Base-by-base conservation (phyloP, 106 monocot species). In the Vanilla planifolia region DNA sequence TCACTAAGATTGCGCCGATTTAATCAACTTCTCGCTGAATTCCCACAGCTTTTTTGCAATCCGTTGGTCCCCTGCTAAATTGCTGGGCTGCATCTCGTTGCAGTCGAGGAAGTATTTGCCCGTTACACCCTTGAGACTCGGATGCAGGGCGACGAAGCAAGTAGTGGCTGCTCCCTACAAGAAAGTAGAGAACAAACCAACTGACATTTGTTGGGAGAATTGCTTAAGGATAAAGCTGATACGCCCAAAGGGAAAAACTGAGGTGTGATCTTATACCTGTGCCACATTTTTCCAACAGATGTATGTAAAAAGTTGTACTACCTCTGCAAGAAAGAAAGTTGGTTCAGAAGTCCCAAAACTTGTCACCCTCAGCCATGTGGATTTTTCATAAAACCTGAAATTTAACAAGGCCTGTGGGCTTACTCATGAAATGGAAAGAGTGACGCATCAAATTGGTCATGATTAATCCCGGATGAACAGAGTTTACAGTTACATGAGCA, bases 391-490 rank as follows among this genome's bases (percentile, higher is more conserved):
- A 46, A 16, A 4, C 8, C n/a, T 59, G 1, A 21, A 33, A 43
- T 1, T 42, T 14, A 3, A 27, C 46, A 35, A 24, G 21, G 6
- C 7, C 2, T 6, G 16, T 13, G 14, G 3, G 8, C 87, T 53
- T 84, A 98, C 98, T 82, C 88, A 85, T 92, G 11, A 82, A n/a
- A 34, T 63, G 2, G 21, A 70, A 56, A 35, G 98, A 92, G 46
- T 98, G 87, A 46, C 91, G 84, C 87, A 84, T 79, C 62, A 98
- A 47, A 67, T 84, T 88, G 11, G 91, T 98, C 87, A 98, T 82
- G 79, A 98, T 92, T 3, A 98, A 8, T 30, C 96, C 96, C 9
- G 91, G 96, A 75, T 98, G 96, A 51, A 98, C 72, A 23, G 81
- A 86, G 41, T 98, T 98, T 11, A 77, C 74, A 24, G 79, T 91